A percentile compares a stretch with the other conserved stretches of the same genome.
These are phyloP conservation scores for Colletotrichum plurivorum DNA, from an alignment of 2,329 filamentous ascomycete genomes.

Conservation along the genomic window DNA sequence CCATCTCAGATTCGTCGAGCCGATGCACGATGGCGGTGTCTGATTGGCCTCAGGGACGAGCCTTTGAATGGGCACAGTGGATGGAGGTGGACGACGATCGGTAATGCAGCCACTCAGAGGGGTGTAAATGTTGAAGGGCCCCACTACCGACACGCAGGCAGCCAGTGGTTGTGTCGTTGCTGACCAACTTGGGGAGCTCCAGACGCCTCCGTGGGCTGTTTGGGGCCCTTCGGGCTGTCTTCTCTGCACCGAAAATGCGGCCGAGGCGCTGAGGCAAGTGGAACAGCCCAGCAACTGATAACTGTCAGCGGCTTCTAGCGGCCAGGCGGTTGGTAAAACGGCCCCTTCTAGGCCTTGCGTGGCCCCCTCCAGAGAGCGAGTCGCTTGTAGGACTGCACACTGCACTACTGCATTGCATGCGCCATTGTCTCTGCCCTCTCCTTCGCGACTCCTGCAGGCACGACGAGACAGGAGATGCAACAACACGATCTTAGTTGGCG, in stretches of 20 bases:
- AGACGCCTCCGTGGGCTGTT: background rate
- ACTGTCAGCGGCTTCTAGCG: constrained; percentile 32
- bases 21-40: background rate
- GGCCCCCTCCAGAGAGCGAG: no score
- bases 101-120: constrained; percentile 23
- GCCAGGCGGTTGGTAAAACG: constrained; percentile 24
- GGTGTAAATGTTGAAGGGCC: background rate
- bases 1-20: constrained; percentile 16
- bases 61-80: background rate
- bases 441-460: constrained; percentile 12
- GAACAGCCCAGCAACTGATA: background rate
- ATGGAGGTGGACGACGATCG: constrained; percentile 9
- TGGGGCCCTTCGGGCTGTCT: background rate
- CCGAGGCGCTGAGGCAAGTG: constrained; percentile 19
- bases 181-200: constrained; percentile 4
- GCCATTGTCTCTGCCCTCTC: constrained; percentile 3
- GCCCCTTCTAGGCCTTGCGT: constrained; percentile 27
- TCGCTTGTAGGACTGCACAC: no score
- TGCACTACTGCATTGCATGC: background rate
- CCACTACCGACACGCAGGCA: constrained; percentile 2
- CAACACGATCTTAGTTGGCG: constrained; percentile 4
- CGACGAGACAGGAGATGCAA: constrained; percentile 5
- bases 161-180: background rate
- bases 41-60: constrained; percentile 10
- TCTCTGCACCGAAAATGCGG: constrained; percentile 19